Conservation (phyloP, 768 basidiomycete species). For the Kwoniella dendrophila region DNA sequence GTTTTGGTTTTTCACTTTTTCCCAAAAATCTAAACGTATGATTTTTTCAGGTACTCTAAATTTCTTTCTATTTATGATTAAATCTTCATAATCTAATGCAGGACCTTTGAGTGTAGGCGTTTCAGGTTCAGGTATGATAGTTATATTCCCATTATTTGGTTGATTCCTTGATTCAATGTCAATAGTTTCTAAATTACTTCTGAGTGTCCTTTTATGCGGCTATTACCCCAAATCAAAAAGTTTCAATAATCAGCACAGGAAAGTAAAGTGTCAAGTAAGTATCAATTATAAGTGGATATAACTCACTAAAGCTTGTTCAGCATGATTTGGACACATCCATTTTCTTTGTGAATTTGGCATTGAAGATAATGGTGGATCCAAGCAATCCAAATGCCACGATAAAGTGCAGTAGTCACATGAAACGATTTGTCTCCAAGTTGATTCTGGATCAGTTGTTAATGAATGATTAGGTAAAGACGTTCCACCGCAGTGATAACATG, state of each 20-base stretch:
- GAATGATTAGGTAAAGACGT: slow-evolving; percentile 67
- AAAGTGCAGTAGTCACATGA: slow-evolving; percentile 94
- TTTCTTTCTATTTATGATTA: slow-evolving; percentile 65
- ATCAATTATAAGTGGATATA: background rate
- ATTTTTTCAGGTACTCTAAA: slow-evolving; percentile 91
- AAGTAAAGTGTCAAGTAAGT: background rate
- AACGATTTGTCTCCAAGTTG: slow-evolving; percentile 63
- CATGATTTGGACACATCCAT: slow-evolving; percentile 99
- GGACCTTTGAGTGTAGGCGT: slow-evolving; percentile 20
- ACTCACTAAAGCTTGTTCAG: slow-evolving; percentile 78
- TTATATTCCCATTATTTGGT: slow-evolving; percentile 89
- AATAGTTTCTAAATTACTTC: slow-evolving; percentile 67
- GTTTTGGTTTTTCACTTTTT: slow-evolving; percentile 59
- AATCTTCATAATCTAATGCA: slow-evolving; percentile 44
- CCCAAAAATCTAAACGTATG: slow-evolving; percentile 95
- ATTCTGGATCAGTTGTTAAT: slow-evolving; percentile 46
- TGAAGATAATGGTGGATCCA: slow-evolving; percentile 81
- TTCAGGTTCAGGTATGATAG: slow-evolving; percentile 72
- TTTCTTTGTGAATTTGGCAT: slow-evolving; percentile 87
- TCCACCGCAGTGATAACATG: slow-evolving; percentile 86
- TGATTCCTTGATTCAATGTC: slow-evolving; percentile 73
- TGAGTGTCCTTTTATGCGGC: slow-evolving; percentile 80
- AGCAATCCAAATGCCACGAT: slow-evolving; percentile 96
- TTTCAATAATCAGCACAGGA: too few relatives aligned
- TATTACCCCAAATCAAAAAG: too few relatives aligned